Evolutionary conservation across 257 asterid species (phyloP).

Genomic region (Apocynum venetum): DNA sequence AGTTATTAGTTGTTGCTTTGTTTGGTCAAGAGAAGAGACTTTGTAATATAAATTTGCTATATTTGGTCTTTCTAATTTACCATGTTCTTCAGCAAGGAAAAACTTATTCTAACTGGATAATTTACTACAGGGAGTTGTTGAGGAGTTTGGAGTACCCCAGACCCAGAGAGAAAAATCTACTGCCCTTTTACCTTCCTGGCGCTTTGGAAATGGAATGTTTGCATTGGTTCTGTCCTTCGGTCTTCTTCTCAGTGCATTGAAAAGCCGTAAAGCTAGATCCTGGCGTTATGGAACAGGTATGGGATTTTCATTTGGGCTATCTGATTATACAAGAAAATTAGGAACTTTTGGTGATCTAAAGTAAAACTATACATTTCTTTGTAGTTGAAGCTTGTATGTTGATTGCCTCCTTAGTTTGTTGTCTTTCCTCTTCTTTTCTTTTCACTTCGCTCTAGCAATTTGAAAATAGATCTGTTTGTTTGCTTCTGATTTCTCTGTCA

Average conservation of each 20-base stretch:
- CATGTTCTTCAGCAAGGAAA: neutral
- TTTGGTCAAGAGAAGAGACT: neutral
- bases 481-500: slow-evolving; percentile 18
- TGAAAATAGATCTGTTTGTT: neutral
- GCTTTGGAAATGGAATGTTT: slow-evolving; percentile 96
- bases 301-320: neutral
- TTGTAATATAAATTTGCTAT: neutral
- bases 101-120: neutral
- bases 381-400: neutral
- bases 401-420: neutral
- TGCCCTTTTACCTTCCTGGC: slow-evolving; percentile 74
- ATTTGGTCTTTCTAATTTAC: neutral
- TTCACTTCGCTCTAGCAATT: neutral
- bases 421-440: neutral
- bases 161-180: slow-evolving; percentile 60
- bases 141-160: slow-evolving; percentile 81
- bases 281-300: slow-evolving; percentile 98
- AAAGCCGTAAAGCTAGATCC: slow-evolving; percentile 86
- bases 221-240: slow-evolving; percentile 90
- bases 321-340: neutral
- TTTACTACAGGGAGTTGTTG: slow-evolving; percentile 70
- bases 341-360: neutral
- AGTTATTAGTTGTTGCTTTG: neutral
- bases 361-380: neutral
- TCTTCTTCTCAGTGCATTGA: slow-evolving; percentile 77